A percentile compares a stretch with the other conserved stretches of the same genome.
Conservation (phyloP, 257 asterid species). For the Verbascum thapsus region DNA sequence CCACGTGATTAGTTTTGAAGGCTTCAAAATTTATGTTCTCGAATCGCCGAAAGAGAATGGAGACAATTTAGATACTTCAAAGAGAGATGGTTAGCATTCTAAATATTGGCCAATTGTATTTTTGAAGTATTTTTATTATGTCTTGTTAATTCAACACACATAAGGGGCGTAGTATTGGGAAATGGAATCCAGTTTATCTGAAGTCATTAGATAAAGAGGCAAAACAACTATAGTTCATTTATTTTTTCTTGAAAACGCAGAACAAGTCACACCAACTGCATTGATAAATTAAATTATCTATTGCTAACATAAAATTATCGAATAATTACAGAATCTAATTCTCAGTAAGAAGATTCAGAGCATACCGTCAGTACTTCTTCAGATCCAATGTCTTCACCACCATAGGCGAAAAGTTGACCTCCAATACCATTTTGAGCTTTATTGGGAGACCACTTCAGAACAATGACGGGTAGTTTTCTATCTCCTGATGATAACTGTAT, state of each 20-base stretch:
- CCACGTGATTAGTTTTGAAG: not conserved
- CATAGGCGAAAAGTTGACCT: constrained; percentile 87
- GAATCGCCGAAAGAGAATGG: constrained; percentile 3
- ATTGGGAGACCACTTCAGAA: constrained; percentile 75
- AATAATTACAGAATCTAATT: constrained; percentile 31
- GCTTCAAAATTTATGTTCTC: not conserved
- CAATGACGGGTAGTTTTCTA: constrained; percentile 93
- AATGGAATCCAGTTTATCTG: not conserved
- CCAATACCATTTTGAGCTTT: constrained; percentile 52
- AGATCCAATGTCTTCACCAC: constrained; percentile 93
- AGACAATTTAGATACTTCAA: constrained; percentile 10
- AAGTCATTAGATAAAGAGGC: not conserved
- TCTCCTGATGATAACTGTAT: constrained; percentile 77
- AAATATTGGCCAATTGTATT: constrained; percentile 17
- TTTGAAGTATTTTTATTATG: constrained; percentile 7
- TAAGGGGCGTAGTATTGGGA: not conserved
- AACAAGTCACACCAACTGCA: constrained; percentile 12
- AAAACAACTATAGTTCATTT: not conserved
- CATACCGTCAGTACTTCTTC: constrained; percentile 95
- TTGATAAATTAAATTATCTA: constrained; percentile 7
- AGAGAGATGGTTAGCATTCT: constrained; percentile 1
- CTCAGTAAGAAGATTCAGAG: constrained; percentile 25
- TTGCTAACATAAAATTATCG: constrained; percentile 2
- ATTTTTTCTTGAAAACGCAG: constrained; percentile 2
- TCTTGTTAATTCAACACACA: constrained; percentile 3